Evolutionary conservation across 73 alveolate species (phyloP).

Genomic region (Paramecium tetraurelia): DNA sequence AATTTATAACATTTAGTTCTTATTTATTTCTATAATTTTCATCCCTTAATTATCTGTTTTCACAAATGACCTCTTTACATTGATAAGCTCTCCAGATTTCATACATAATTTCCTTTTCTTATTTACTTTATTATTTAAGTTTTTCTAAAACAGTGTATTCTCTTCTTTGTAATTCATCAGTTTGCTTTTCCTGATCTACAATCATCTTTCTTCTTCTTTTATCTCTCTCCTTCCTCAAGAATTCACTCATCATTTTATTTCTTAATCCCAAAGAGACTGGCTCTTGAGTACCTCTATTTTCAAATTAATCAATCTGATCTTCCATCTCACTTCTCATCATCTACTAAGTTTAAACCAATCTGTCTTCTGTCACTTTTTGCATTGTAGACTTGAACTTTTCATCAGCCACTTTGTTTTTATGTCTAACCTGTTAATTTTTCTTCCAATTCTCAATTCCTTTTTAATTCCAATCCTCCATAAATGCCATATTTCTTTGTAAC

Average conservation of each 20-base stretch:
- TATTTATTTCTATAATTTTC: conserved; percentile 87
- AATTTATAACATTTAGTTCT: conserved; percentile 86
- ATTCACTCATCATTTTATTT: conserved; percentile 85
- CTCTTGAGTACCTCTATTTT: conserved; percentile 65
- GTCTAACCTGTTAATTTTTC: conserved; percentile 87
- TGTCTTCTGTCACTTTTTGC: conserved; percentile 79
- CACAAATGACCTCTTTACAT: conserved; percentile 86
- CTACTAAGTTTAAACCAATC: conserved; percentile 74
- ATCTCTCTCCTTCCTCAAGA: conserved; percentile 93
- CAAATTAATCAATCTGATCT: conserved; percentile 85
- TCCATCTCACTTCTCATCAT: conserved; percentile 76
- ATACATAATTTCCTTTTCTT: conserved; percentile 92
- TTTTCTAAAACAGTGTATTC: conserved; percentile 85
- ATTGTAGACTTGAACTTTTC: conserved; percentile 86
- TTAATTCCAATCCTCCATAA: conserved; percentile 96
- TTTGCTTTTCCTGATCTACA: conserved; percentile 89
- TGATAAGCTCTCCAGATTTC: conserved; percentile 92
- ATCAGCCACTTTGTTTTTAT: conserved; percentile 88
- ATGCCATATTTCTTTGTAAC: conserved; percentile 95
- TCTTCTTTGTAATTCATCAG: conserved; percentile 90
- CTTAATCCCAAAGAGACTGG: conserved; percentile 81
- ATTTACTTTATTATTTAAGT: conserved; percentile 80
- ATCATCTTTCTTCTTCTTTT: conserved; percentile 91
- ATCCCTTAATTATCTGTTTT: conserved; percentile 90
- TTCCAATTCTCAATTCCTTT: conserved; percentile 98